Percentiles rank a stretch among this genome's conserved stretches.
These are phyloP conservation scores for Cryptosporidium sp. DNA, from an alignment of 169 alveolate species.

Conservation along the genomic window DNA sequence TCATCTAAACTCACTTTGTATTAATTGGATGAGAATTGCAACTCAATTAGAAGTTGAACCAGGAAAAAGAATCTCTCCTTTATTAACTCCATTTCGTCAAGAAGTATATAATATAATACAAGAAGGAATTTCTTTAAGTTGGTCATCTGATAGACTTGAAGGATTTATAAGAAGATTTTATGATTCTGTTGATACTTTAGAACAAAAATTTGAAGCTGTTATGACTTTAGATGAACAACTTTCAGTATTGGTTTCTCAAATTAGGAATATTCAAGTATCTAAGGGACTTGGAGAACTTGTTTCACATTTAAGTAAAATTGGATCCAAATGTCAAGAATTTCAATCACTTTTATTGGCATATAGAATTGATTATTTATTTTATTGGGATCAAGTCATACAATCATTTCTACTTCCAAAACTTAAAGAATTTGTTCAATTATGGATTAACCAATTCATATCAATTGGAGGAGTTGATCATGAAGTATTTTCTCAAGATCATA, in stretches of 20 bases:
- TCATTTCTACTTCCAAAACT: constrained; percentile 46
- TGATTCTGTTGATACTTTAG: constrained; percentile 80
- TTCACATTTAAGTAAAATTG: constrained; percentile 18
- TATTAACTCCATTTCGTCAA: constrained; percentile 44
- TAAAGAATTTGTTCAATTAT: constrained; percentile 30
- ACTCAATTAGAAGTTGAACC: constrained; percentile 59
- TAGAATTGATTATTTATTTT: constrained; percentile 38
- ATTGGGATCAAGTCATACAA: constrained; percentile 65
- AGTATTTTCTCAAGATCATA: neutral
- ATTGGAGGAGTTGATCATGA: neutral
- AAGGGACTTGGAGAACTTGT: constrained; percentile 56
- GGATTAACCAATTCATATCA: constrained; percentile 47
- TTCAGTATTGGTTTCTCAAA: constrained; percentile 47
- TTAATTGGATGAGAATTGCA: constrained; percentile 71
- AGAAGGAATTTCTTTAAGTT: constrained; percentile 79
- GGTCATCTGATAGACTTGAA: constrained; percentile 81
- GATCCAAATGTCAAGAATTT: constrained; percentile 7
- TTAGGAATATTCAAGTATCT: constrained; percentile 25
- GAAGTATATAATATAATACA: constrained; percentile 77
- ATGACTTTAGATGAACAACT: constrained; percentile 64
- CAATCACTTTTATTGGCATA: constrained; percentile 36
- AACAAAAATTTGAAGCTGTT: constrained; percentile 81
- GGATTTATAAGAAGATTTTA: constrained; percentile 78
- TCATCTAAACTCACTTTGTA: constrained; percentile 84
- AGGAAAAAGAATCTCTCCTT: constrained; percentile 58